phyloP scores from a whole-genome alignment of 768 basidiomycete genomes.

The Phylloporus scabripes region DNA sequence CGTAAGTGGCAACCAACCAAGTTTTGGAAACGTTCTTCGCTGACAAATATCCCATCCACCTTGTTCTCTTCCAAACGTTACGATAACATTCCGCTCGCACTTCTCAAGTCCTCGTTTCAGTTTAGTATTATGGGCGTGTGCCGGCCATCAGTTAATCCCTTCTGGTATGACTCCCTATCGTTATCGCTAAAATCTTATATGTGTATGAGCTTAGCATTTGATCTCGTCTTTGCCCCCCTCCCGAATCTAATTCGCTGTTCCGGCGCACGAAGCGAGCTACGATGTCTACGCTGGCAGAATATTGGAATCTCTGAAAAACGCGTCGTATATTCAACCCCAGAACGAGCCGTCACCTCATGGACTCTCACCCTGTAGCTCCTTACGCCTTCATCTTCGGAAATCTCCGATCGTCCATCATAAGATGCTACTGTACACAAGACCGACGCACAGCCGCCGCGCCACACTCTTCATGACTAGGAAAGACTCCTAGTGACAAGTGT shows the following conservation, averaged over 20 bases:
- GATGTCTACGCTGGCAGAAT: neutral
- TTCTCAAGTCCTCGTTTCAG: neutral
- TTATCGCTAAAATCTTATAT: neutral
- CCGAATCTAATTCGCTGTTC: neutral
- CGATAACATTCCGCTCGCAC: neutral
- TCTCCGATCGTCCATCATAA: neutral
- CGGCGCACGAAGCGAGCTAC: neutral
- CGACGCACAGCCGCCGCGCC: neutral
- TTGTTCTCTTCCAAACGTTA: neutral
- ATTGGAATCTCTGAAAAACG: neutral
- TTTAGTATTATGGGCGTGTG: neutral
- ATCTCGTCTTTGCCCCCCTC: neutral
- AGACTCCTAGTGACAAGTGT: neutral
- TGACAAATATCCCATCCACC: neutral
- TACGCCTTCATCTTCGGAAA: neutral
- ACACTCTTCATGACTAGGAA: neutral
- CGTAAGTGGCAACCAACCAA: neutral
- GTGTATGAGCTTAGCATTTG: neutral
- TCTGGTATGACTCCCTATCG: neutral
- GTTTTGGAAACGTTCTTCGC: neutral
- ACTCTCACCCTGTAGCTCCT: constrained; percentile 1
- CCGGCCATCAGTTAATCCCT: neutral
- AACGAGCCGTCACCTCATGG: neutral
- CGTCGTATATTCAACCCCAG: neutral
- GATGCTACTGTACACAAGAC: no score